Evolutionary conservation across 2,329 filamentous ascomycete genomes (phyloP).

Genomic region (Laburnicola sp.): DNA sequence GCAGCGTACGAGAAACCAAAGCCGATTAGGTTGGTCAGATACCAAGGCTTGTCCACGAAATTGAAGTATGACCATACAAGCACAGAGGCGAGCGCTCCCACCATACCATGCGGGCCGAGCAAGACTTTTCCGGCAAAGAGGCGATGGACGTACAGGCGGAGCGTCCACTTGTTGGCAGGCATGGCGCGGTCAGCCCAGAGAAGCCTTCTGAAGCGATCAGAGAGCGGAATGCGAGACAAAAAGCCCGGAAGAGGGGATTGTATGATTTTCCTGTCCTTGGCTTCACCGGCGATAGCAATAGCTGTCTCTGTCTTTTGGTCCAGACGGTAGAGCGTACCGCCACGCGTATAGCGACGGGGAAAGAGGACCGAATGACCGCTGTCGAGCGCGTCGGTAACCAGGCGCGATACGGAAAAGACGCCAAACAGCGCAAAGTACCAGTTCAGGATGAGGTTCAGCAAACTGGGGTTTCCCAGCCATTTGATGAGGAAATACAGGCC

Average conservation of each 20-base stretch:
- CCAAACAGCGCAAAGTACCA: slow-evolving; percentile 82
- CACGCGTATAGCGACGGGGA: slow-evolving; percentile 66
- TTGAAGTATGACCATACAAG: slow-evolving; percentile 66
- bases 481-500: slow-evolving; percentile 87
- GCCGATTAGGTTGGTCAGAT: slow-evolving; percentile 82
- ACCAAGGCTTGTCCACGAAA: slow-evolving; percentile 64
- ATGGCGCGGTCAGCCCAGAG: slow-evolving; percentile 57
- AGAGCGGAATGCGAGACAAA: slow-evolving; percentile 53
- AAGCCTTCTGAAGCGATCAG: slow-evolving; percentile 33
- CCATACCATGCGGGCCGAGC: slow-evolving; percentile 57
- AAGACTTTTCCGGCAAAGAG: slow-evolving; percentile 54
- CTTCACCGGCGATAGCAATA: slow-evolving; percentile 33
- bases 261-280: slow-evolving; percentile 24
- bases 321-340: slow-evolving; percentile 56
- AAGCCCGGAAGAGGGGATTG: slow-evolving; percentile 57
- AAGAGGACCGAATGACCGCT: slow-evolving; percentile 70
- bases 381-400: slow-evolving; percentile 72
- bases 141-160: slow-evolving; percentile 60
- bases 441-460: slow-evolving; percentile 81
- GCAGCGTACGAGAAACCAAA: slow-evolving; percentile 84
- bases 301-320: slow-evolving; percentile 40
- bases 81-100: slow-evolving; percentile 60
- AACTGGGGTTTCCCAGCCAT: slow-evolving; percentile 77
- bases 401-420: slow-evolving; percentile 72
- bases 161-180: slow-evolving; percentile 54